A percentile compares a stretch with the other conserved stretches of the same genome.
phyloP scores from a whole-genome alignment of 1,284 basidiomycete species.

The Athelia psychrophila region DNA sequence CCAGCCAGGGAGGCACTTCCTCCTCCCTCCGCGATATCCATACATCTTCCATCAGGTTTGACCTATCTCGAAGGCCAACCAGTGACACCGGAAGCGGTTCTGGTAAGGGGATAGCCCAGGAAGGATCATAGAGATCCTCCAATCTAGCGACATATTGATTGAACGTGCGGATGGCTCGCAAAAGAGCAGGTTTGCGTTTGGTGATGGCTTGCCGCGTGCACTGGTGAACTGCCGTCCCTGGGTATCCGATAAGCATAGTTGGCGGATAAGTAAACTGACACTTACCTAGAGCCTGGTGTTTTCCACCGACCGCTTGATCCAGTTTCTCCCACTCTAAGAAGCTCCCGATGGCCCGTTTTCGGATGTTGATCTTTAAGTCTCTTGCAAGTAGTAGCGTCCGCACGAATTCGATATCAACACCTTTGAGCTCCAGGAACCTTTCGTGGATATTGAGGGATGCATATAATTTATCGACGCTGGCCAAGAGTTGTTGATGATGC shows the following conservation, averaged over 20 bases:
- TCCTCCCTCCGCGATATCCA: constrained; percentile 27
- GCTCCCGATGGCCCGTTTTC: constrained; percentile 28
- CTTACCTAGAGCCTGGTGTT: constrained; percentile 29
- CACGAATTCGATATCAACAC: constrained; percentile 28
- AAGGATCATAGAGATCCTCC: constrained; percentile 15
- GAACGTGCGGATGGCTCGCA: constrained; percentile 27
- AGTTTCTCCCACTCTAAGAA: constrained; percentile 39
- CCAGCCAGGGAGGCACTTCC: constrained; percentile 29
- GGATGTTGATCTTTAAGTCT: constrained; percentile 37
- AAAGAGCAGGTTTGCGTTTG: constrained; percentile 29
- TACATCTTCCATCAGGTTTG: constrained; percentile 33
- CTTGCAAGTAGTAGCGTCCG: constrained; percentile 25
- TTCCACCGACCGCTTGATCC: constrained; percentile 28
- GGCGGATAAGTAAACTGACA: background rate
- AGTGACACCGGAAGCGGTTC: constrained; percentile 25
- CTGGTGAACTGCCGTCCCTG: constrained; percentile 37
- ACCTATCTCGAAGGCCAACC: constrained; percentile 21
- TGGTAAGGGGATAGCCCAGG: constrained; percentile 31
- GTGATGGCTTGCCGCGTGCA: constrained; percentile 28
- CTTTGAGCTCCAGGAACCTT: constrained; percentile 11
- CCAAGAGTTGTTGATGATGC: constrained; percentile 6
- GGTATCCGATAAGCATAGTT: background rate
- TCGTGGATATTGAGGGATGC: constrained; percentile 13
- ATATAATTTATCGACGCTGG: constrained; percentile 12
- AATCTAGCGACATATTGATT: constrained; percentile 31